Base-by-base conservation (phyloP, 2,329 filamentous ascomycete species). In the Camillea tinctor region DNA sequence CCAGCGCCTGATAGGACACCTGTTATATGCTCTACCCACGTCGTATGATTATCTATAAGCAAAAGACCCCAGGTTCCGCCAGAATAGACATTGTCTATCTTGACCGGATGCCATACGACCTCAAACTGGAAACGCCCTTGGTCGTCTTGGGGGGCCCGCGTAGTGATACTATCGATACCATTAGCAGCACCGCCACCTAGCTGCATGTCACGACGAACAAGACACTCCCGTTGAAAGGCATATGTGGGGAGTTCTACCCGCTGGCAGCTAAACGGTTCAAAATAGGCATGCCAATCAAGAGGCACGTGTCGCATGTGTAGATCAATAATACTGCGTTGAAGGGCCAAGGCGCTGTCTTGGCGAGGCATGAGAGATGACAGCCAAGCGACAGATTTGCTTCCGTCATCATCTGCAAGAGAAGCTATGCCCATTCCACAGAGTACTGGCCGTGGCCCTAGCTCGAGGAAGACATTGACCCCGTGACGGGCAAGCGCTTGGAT, bases 221-320 rank as follows among this genome's bases (percentile, higher is more conserved):
- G 9, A 54, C 63, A 55, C 5, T 30, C 26, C 13, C 70, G 65
- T 48, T 73, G 71, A 57, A 74, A 74, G 20, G 70, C 68, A 54
- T 74, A 74, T 1, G 71, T 72, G 13, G 73, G 71, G 30, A 74
- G 60, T 26, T 64, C 51, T n/a, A 74, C 65, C 3, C 70, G 63
- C 20, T 60, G 60, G 53, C 66, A 72, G 53, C 56, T 62, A 57
- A 70, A 70, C 3, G 69, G 68, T 20, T 61, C 50, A 56, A 73
- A 73, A 60, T 71, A 73, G 36, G 64, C 66, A 7, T 24, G 19
- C 73, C 73, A 75, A 59, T 73, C 59, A n/a, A 75, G 59, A 2
- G 55, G 23, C 9, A 72, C 61, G 48, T 69, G 60, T 4, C 65
- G 64, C 50, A 62, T 21, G 62, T 74, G 68, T n/a, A 74, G 63